Evolutionary conservation across 306 rosid genomes (phyloP), one percentile per base, ranked within the genome.

Genomic region (Cucurbita ficifolia): DNA sequence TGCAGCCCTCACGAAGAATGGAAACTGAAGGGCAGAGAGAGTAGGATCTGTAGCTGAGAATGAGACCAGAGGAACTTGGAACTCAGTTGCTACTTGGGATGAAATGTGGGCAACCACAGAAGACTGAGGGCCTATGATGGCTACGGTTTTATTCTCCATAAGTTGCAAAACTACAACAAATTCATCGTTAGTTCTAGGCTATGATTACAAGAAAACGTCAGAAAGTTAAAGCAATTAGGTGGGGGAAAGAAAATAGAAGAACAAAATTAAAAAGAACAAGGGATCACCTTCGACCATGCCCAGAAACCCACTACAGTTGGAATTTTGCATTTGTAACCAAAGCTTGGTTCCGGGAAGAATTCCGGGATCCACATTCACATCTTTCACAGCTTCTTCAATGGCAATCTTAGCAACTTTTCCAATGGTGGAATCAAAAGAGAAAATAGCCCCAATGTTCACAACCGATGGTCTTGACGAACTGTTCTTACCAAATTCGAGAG

Each of bases 31-130:
- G 48, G 90, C 82, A 1, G 96, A 80, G 17, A 94, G 96, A 4
- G 97, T 91, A 2, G 99, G 99, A 78, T 91, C 99, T 62, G 99
- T 95, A 57, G 99, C 97, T 0, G 85, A 87, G 84, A 95, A 95
- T 67, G 99, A 89, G 79, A 95, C 71, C 8, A 91, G 67, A 75
- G 97, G 99, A 72, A 91, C 96, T 70, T 81, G 81, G 67, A 95
- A 96, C 77, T 91, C 99, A 76, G 83, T 87, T n/a, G 96, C 96
- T 40, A 95, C 84, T 73, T 95, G 92, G 69, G 96, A 88, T 75
- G 88, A 77, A 75, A 88, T 83, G 82, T 91, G 99, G 4, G 97
- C 94, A 80, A 88, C 92, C 6, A 87, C 96, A 64, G 99, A 95
- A 68, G 99, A 91, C 79, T 95, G 99, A 3, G 99, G 99, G 8